Percentiles rank a stretch among this genome's conserved stretches.
These are phyloP conservation scores for Sequoiadendron giganteum DNA, from an alignment of 75 land plant species.

Conservation along the genomic window DNA sequence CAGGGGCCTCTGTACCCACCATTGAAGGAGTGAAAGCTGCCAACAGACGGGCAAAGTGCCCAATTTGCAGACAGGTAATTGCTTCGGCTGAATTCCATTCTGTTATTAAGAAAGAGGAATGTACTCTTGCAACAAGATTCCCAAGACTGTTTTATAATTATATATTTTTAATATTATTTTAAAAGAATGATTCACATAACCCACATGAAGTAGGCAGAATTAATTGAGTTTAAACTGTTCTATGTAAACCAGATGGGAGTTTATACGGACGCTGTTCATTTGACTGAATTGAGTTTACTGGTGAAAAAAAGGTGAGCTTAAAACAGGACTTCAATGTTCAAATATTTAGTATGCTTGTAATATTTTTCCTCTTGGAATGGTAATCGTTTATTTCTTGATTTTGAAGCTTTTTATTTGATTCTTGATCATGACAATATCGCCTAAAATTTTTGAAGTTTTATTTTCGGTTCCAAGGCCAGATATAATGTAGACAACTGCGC, in stretches of 20 bases:
- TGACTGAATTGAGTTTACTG: constrained; percentile 62
- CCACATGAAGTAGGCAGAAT: neutral
- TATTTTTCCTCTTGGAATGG: neutral
- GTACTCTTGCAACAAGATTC: neutral
- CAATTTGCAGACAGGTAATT: constrained; percentile 77
- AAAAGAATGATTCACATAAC: neutral
- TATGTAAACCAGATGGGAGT: constrained; percentile 56
- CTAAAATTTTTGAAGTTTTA: neutral
- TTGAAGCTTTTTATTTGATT: neutral
- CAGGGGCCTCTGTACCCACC: constrained; percentile 58
- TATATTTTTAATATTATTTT: neutral
- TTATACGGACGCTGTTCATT: constrained; percentile 56
- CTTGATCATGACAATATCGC: neutral
- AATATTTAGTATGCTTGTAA: neutral
- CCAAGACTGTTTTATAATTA: neutral
- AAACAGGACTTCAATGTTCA: neutral
- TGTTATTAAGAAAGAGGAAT: neutral
- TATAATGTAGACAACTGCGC: neutral
- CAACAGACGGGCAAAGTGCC: constrained; percentile 52
- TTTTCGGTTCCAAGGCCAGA: neutral
- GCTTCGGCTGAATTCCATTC: neutral
- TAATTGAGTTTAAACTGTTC: neutral
- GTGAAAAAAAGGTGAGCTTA: constrained; percentile 50
- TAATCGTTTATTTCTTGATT: neutral
- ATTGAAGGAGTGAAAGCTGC: constrained; percentile 65